Conservation (phyloP, 495 filamentous ascomycete species). For the Cercophora scortea region DNA sequence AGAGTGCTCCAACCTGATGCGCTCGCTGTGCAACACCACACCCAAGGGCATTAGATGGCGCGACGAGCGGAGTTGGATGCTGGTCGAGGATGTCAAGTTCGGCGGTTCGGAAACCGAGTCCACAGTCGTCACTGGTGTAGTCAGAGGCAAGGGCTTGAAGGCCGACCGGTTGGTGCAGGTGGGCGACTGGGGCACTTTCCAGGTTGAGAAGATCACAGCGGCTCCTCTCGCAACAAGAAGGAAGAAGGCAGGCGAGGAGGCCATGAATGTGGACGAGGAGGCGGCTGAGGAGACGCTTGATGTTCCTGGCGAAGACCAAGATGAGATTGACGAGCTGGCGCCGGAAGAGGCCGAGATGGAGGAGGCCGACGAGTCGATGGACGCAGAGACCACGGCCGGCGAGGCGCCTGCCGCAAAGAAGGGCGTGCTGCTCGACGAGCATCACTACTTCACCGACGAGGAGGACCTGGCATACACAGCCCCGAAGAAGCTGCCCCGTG, state of each 20-base stretch:
- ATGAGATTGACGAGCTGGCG: slow-evolving; percentile 74
- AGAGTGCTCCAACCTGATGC: slow-evolving; percentile 81
- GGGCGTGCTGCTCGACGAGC: slow-evolving; percentile 89
- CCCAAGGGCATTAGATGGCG: slow-evolving; percentile 92
- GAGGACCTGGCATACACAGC: slow-evolving; percentile 42
- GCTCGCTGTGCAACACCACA: slow-evolving; percentile 79
- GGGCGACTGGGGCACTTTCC: slow-evolving; percentile 91
- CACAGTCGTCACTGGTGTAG: slow-evolving; percentile 74
- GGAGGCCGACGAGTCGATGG: slow-evolving; percentile 50
- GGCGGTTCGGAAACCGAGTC: slow-evolving; percentile 43
- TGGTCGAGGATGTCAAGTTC: slow-evolving; percentile 76
- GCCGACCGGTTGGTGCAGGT: slow-evolving; percentile 84
- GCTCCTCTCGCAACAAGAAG: slow-evolving; percentile 51
- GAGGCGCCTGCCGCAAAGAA: slow-evolving; percentile 31
- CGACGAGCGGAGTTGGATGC: slow-evolving; percentile 90
- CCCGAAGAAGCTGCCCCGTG: slow-evolving; percentile 75
- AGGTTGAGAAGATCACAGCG: slow-evolving; percentile 78
- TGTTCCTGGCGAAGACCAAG: slow-evolving; percentile 63
- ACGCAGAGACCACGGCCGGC: slow-evolving; percentile 48
- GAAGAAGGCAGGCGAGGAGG: slow-evolving; percentile 49
- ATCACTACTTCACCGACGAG: slow-evolving; percentile 96
- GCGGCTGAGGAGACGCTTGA: slow-evolving; percentile 50
- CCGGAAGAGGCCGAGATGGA: slow-evolving; percentile 72
- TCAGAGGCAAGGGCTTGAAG: slow-evolving; percentile 81
- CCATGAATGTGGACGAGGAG: slow-evolving; percentile 59